Conservation (phyloP, 148 eudicot species). For the Fagopyrum tataricum region DNA sequence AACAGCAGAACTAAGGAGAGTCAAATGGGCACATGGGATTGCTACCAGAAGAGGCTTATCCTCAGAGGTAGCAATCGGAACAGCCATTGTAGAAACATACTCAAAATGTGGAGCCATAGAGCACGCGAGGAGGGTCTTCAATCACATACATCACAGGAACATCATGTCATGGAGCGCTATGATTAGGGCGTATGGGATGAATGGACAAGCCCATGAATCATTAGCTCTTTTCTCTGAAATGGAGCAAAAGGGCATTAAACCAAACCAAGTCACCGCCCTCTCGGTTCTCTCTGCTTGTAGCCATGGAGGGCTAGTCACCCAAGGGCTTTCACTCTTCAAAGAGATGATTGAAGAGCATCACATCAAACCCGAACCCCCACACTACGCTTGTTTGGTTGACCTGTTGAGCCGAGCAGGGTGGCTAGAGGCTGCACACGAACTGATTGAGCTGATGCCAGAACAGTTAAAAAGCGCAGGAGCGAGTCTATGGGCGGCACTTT, state of each 20-base stretch:
- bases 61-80: slow-evolving; percentile 53
- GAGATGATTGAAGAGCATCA: slow-evolving; percentile 34
- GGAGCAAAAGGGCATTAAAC: slow-evolving; percentile 47
- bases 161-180: slow-evolving; percentile 67
- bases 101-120: slow-evolving; percentile 76
- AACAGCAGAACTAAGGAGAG: slow-evolving; percentile 44
- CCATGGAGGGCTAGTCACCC: slow-evolving; percentile 67
- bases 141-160: slow-evolving; percentile 47
- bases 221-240: slow-evolving; percentile 36
- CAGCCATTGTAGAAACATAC: slow-evolving; percentile 65
- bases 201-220: slow-evolving; percentile 59
- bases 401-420: slow-evolving; percentile 68
- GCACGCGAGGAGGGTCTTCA: slow-evolving; percentile 45
- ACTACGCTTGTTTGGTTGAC: slow-evolving; percentile 79
- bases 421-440: slow-evolving; percentile 45
- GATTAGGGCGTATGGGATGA: slow-evolving; percentile 72
- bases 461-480: slow-evolving; percentile 17
- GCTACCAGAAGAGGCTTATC: slow-evolving; percentile 49
- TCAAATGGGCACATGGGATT: slow-evolving; percentile 64
- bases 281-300: slow-evolving; percentile 78
- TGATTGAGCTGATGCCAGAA: slow-evolving; percentile 39
- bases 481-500: slow-evolving; percentile 69
- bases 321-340: slow-evolving; percentile 50
- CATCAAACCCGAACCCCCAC: slow-evolving; percentile 42
- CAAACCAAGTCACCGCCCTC: slow-evolving; percentile 58